Conservation (phyloP, 148 eudicot genomes). For the Vaccinium darrowii region DNA sequence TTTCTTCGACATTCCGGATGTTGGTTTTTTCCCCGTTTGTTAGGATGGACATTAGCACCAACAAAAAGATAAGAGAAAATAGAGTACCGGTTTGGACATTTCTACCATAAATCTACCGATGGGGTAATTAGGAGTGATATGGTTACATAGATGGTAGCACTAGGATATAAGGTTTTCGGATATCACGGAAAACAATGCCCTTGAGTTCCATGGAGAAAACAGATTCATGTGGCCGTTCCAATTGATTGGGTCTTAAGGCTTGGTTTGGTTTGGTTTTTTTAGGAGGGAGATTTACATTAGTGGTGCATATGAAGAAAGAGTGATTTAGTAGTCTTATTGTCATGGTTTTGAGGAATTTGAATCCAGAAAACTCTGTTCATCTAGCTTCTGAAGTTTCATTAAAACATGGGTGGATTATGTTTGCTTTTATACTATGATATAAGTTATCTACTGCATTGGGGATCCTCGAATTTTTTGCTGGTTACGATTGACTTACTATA, state of each 20-base stretch:
- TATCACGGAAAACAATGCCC: neutral
- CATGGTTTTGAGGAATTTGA: conserved; percentile 4
- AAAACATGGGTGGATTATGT: too few relatives aligned
- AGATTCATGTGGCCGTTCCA: neutral
- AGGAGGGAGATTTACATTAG: neutral
- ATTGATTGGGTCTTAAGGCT: neutral
- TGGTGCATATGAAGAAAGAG: neutral
- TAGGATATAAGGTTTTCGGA: neutral
- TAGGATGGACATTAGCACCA: neutral
- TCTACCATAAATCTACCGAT: neutral
- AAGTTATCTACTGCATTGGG: neutral
- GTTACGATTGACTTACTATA: neutral
- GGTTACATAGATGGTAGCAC: neutral
- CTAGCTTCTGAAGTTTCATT: neutral
- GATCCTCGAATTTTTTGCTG: neutral
- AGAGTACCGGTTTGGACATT: neutral
- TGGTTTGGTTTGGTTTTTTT: neutral
- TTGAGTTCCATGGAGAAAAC: neutral
- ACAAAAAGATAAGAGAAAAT: neutral
- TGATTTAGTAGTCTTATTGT: neutral
- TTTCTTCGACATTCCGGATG: neutral
- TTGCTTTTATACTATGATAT: neutral
- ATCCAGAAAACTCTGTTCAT: neutral
- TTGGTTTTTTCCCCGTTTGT: neutral
- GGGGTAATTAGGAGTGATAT: neutral